A percentile compares a stretch with the other conserved stretches of the same genome.
Conservation (phyloP, 23 red algal species). For the Gracilaria caudata region DNA sequence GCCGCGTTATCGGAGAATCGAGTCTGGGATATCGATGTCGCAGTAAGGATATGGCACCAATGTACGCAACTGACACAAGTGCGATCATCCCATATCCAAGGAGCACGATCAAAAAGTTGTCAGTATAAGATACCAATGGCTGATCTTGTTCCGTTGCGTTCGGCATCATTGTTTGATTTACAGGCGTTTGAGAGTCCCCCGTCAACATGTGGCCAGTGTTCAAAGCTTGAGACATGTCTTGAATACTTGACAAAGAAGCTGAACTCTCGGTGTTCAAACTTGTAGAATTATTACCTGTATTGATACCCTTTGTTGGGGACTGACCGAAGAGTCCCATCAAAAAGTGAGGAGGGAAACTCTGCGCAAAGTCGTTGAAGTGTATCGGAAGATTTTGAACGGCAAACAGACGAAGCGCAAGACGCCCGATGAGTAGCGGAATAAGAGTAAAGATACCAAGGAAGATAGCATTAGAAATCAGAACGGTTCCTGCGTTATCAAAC, state of each 20-base stretch:
- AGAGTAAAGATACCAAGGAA: conserved; percentile 83
- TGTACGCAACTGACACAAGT: conserved; percentile 58
- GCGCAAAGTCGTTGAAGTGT: neutral
- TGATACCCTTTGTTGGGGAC: neutral
- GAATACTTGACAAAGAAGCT: neutral
- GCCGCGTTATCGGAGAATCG: conserved; percentile 68
- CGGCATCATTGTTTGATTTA: conserved; percentile 3
- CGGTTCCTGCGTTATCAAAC: conserved; percentile 89
- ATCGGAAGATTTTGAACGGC: conserved; percentile 34
- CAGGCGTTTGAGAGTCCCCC: neutral
- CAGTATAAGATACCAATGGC: conserved; percentile 38
- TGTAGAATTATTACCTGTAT: neutral
- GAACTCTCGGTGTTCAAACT: neutral
- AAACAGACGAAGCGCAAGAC: conserved; percentile 65
- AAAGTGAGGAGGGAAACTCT: neutral
- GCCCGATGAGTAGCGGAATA: conserved; percentile 76
- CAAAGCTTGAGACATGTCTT: neutral
- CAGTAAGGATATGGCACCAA: conserved; percentile 55
- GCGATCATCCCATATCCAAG: conserved; percentile 83
- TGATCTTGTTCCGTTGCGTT: conserved; percentile 17
- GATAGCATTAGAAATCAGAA: conserved; percentile 82
- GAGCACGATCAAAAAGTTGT: conserved; percentile 76
- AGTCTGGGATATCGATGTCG: conserved; percentile 72
- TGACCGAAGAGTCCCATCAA: neutral
- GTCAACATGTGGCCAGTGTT: neutral